Evolutionary conservation across 1,284 basidiomycete species (phyloP).

Genomic region (Papiliotrema flavescens): DNA sequence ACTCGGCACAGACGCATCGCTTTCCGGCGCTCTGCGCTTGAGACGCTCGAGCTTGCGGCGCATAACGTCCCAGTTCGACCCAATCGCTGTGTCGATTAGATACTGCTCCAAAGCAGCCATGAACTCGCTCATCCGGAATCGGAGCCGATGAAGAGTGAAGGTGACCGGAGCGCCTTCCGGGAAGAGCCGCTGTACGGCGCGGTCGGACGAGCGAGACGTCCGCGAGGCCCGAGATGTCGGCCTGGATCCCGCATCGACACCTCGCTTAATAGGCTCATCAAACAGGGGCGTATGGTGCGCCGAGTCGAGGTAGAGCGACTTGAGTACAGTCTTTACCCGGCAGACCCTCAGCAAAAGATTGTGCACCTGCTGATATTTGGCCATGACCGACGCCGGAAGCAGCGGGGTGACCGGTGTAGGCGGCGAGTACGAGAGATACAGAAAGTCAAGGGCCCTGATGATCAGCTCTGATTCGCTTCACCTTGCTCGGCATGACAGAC

Average conservation of each 20-base stretch:
- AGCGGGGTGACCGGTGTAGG: constrained; percentile 66
- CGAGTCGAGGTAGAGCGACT: constrained; percentile 58
- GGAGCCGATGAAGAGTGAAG: constrained; percentile 60
- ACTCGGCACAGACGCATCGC: constrained; percentile 15
- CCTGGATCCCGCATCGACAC: constrained; percentile 21
- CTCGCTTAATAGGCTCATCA: constrained; percentile 10
- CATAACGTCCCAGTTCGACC: constrained; percentile 68
- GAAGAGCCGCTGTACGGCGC: constrained; percentile 55
- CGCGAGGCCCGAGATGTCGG: constrained; percentile 1
- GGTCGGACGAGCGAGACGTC: constrained; percentile 26
- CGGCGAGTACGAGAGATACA: constrained; percentile 80
- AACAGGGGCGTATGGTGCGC: constrained; percentile 18
- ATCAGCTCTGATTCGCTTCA: not conserved
- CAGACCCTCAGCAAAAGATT: constrained; percentile 70
- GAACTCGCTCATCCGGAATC: constrained; percentile 69
- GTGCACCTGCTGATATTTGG: constrained; percentile 80
- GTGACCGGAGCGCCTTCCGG: constrained; percentile 57
- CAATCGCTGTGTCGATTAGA: constrained; percentile 70
- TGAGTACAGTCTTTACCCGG: constrained; percentile 69
- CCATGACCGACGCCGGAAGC: constrained; percentile 64
- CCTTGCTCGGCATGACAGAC: not conserved
- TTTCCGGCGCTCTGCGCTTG: constrained; percentile 6
- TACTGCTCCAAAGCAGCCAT: constrained; percentile 63
- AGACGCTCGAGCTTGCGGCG: constrained; percentile 49
- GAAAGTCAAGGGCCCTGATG: constrained; percentile 72